Percentiles rank a stretch among this genome's conserved stretches.
Conservation (phyloP, 2,329 filamentous ascomycete genomes). For the Trichophyton rubrum region DNA sequence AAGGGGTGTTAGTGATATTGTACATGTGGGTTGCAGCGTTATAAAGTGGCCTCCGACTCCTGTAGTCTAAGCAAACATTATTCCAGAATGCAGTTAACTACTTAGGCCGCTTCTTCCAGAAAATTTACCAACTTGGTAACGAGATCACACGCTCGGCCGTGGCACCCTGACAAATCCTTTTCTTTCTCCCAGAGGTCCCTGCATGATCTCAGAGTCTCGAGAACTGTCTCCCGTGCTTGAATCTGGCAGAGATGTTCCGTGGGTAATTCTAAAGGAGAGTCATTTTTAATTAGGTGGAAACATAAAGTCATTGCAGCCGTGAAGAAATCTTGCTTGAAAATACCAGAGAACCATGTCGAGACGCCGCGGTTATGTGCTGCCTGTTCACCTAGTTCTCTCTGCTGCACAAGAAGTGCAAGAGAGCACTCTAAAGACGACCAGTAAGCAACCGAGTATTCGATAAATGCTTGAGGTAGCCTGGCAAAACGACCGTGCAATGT, state of each 20-base stretch:
- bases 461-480: constrained; percentile 14
- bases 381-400: constrained; percentile 18
- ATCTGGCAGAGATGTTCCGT: not conserved
- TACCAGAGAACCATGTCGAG: constrained; percentile 13
- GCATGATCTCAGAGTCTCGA: constrained; percentile 14
- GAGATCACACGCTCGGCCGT: not conserved
- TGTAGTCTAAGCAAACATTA: not conserved
- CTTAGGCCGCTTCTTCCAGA: not conserved
- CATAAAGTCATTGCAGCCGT: constrained; percentile 14
- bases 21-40: not conserved
- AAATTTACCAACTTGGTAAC: not conserved
- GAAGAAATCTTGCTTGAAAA: constrained; percentile 16
- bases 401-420: constrained; percentile 20
- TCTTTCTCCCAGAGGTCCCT: constrained; percentile 39
- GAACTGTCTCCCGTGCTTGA: constrained; percentile 12
- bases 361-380: constrained; percentile 1
- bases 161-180: constrained; percentile 8
- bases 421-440: constrained; percentile 23
- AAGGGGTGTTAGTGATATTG: not conserved
- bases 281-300: constrained; percentile 12
- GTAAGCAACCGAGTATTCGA: constrained; percentile 20
- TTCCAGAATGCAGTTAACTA: not conserved
- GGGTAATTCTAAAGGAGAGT: constrained; percentile 5
- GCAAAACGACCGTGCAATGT: constrained; percentile 20
- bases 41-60: not conserved